Evolutionary conservation across 768 basidiomycete species (phyloP).

Genomic region (Mrakia hoshinonis): DNA sequence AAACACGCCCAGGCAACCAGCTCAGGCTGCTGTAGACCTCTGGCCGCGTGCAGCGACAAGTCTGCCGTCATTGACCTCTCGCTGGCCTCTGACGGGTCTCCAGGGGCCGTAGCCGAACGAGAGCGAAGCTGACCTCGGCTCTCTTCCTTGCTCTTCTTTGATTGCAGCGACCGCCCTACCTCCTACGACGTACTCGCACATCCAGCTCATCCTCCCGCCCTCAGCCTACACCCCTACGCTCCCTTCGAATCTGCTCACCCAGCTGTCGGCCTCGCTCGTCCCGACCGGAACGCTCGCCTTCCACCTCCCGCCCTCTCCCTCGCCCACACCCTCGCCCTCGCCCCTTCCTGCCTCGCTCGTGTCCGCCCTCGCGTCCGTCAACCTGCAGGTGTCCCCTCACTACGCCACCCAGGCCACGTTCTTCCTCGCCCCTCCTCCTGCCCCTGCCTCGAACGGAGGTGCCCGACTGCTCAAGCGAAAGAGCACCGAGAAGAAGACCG

Average conservation of each 20-base stretch:
- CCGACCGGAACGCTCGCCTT: constrained; percentile 65
- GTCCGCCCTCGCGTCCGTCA: constrained; percentile 6
- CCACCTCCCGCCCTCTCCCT: constrained; percentile 45
- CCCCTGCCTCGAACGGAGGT: background rate
- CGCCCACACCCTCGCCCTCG: constrained; percentile 39
- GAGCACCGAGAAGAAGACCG: constrained; percentile 23
- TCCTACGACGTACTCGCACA: constrained; percentile 31
- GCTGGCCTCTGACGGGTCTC: too few relatives aligned
- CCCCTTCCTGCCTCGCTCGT: background rate
- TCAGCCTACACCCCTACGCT: constrained; percentile 56
- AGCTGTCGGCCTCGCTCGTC: constrained; percentile 53
- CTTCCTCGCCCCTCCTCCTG: constrained; percentile 61
- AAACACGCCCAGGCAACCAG: too few relatives aligned
- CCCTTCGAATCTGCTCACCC: constrained; percentile 52
- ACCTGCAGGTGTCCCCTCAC: background rate
- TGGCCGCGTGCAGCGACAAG: too few relatives aligned
- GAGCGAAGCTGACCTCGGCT: background rate
- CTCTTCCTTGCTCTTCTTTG: background rate
- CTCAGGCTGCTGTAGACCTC: too few relatives aligned
- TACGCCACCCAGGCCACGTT: constrained; percentile 66
- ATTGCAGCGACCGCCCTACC: constrained; percentile 31
- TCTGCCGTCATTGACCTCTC: too few relatives aligned
- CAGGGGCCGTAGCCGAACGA: background rate
- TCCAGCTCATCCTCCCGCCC: constrained; percentile 58
- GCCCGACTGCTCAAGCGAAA: constrained; percentile 14